Base-by-base conservation (phyloP, 495 filamentous ascomycete species). In the Halenospora varia region DNA sequence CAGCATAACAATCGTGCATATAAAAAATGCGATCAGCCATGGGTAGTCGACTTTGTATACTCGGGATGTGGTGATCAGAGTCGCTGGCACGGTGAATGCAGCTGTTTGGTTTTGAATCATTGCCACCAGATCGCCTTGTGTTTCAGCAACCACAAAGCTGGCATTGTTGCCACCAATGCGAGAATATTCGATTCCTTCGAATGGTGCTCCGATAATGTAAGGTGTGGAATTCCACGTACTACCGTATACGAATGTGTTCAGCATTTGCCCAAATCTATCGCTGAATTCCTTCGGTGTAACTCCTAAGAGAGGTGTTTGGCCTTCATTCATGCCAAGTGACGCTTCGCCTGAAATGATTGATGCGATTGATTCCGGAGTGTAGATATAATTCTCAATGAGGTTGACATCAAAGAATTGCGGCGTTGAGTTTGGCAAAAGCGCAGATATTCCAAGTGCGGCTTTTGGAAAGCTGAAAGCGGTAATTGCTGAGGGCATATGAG, bases 71-170 rank as follows among this genome's bases (percentile, higher is more conserved):
- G 45, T 60, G 3, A 26, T 55, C 15, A 50, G 19, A 24, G 41
- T 29, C 0, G 48, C 53, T 6, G 57, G 48, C 2, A 64, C 62
- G 4, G 62, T 60, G 19, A 64, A 60, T 18, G 53, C 57, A 4
- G 57, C 24, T 10, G 57, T 64, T 46, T 57, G 53, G 25, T 60
- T 60, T 18, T 45, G 49, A 23, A 64, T 54, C 57, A 57, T 55
- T 4, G 48, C 48, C 4, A 11, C 20, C 9, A 64, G 48, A 18
- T 64, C 62, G 2, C 29, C 53, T 2, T n/a, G 10, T n/a, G 51
- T 29, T 19, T 51, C 56, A 11, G 61, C 50, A 20, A 53, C 23
- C 25, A 60, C 25, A 35, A 60, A 50, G 35, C 42, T 49, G 17
- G 62, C 48, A 46, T 51, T 52, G 11, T 59, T 59, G 11, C 51